A percentile compares a stretch with the other conserved stretches of the same genome.
These are phyloP conservation scores for Penicillium sp. DNA, from an alignment of 2,329 filamentous ascomycete species.

Conservation along the genomic window DNA sequence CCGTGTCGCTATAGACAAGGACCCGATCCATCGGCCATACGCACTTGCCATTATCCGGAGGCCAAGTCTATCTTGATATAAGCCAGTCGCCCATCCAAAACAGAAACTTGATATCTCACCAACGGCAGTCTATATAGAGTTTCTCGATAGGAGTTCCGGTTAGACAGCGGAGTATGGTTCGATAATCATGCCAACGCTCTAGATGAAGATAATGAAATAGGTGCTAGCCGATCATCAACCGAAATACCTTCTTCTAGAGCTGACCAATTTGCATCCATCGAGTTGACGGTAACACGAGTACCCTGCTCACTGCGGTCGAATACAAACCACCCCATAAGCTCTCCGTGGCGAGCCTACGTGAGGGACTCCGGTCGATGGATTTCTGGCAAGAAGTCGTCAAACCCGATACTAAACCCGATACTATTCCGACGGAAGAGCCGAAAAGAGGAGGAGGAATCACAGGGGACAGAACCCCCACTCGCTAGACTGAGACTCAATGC, in stretches of 20 bases:
- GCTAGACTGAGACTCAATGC: too few species aligned
- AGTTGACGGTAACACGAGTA: slow-evolving; percentile 9
- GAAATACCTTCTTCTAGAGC: slow-evolving; percentile 4
- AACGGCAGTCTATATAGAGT: slow-evolving; percentile 17
- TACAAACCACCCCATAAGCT: slow-evolving; percentile 23
- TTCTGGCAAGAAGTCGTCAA: slow-evolving; percentile 19
- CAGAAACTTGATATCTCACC: too few species aligned
- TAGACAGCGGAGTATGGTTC: slow-evolving; percentile 17
- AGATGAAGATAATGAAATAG: slow-evolving; percentile 2
- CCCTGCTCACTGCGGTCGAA: slow-evolving; percentile 8
- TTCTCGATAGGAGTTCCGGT: slow-evolving; percentile 12
- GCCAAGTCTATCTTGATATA: too few species aligned
- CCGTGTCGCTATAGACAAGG: too few species aligned
- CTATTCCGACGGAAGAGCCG: too few species aligned
- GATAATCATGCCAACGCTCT: slow-evolving; percentile 17
- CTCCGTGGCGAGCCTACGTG: neutral
- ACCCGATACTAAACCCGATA: too few species aligned
- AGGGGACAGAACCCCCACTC: too few species aligned
- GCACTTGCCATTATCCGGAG: too few species aligned
- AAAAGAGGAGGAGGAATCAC: too few species aligned
- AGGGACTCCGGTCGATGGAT: slow-evolving; percentile 20
- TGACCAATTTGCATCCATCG: slow-evolving; percentile 25
- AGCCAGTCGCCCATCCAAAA: slow-evolving; percentile 18
- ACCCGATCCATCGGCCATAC: too few species aligned
- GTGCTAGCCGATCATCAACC: slow-evolving; percentile 5